A percentile compares a stretch with the other conserved stretches of the same genome.
These are phyloP conservation scores for Penicillium fuscoglaucum DNA, from an alignment of 2,329 filamentous ascomycete genomes.

Conservation along the genomic window DNA sequence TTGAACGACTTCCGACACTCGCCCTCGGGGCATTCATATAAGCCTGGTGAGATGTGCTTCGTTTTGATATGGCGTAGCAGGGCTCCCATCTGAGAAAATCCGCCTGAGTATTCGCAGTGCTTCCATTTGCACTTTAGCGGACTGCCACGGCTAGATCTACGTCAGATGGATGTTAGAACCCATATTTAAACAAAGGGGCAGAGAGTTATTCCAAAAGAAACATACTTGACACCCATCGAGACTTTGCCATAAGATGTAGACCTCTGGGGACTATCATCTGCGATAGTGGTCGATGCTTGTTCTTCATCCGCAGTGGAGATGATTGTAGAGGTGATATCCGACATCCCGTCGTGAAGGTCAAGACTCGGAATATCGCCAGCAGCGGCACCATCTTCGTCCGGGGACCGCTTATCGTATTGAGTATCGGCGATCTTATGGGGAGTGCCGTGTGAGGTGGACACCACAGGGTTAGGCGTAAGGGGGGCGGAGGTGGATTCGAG, in stretches of 20 bases:
- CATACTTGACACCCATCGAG: background rate
- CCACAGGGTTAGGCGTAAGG: background rate
- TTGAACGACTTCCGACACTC: constrained; percentile 1
- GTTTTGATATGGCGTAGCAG: constrained; percentile 4
- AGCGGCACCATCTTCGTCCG: background rate
- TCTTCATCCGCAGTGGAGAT: background rate
- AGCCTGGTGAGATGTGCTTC: background rate
- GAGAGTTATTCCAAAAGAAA: background rate
- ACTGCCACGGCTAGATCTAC: background rate
- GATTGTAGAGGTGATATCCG: background rate
- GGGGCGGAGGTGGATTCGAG: background rate
- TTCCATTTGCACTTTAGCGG: constrained; percentile 2
- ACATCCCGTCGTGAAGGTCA: background rate
- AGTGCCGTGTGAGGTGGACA: background rate
- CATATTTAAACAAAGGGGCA: background rate
- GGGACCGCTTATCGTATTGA: background rate
- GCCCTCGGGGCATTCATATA: background rate
- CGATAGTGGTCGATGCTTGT: background rate
- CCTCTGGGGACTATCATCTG: too few species aligned
- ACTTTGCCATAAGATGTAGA: background rate
- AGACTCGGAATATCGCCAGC: background rate
- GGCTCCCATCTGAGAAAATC: constrained; percentile 2
- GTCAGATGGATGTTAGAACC: background rate
- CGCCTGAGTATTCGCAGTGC: constrained; percentile 1
- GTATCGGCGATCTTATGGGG: background rate